Percentiles rank a stretch among this genome's conserved stretches.
phyloP scores from a whole-genome alignment of 331 rosid genomes.

The Quercus lobata region DNA sequence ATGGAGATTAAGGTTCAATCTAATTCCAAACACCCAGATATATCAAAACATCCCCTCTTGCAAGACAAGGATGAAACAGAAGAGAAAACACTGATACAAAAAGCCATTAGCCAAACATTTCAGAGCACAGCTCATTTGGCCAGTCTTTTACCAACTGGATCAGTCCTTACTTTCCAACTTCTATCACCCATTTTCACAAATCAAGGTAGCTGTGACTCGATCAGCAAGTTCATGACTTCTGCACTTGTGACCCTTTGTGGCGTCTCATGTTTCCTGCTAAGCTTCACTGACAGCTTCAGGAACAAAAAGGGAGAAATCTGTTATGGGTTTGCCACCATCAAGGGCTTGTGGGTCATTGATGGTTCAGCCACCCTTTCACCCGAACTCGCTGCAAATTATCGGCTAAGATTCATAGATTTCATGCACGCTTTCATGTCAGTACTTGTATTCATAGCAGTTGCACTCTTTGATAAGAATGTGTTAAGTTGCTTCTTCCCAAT shows the following conservation, averaged over 20 bases:
- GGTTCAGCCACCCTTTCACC: slow-evolving; percentile 54
- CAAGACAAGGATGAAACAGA: slow-evolving; percentile 38
- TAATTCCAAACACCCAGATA: slow-evolving; percentile 13
- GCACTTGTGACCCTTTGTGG: slow-evolving; percentile 63
- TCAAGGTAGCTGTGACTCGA: slow-evolving; percentile 61
- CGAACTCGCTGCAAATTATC: slow-evolving; percentile 44
- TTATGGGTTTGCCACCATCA: slow-evolving; percentile 65
- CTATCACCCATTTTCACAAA: slow-evolving; percentile 77
- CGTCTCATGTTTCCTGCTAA: slow-evolving; percentile 45
- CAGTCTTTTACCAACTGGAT: slow-evolving; percentile 83
- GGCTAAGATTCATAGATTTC: slow-evolving; percentile 56
- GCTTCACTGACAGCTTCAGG: slow-evolving; percentile 78
- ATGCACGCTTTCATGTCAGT: slow-evolving; percentile 71
- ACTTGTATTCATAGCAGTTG: slow-evolving; percentile 69
- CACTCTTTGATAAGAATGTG: slow-evolving; percentile 72
- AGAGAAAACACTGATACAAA: slow-evolving; percentile 47
- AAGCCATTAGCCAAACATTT: slow-evolving; percentile 73
- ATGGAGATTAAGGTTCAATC: slow-evolving; percentile 50
- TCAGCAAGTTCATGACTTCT: slow-evolving; percentile 56
- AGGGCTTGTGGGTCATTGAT: slow-evolving; percentile 81
- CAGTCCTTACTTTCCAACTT: slow-evolving; percentile 83
- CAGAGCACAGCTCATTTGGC: slow-evolving; percentile 84
- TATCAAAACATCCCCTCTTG: slow-evolving; percentile 52
- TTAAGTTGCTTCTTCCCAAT: slow-evolving; percentile 72
- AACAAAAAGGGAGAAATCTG: slow-evolving; percentile 61